Base-by-base conservation (phyloP, 2,329 filamentous ascomycete species). In the Neopestalotiopsis sp. region DNA sequence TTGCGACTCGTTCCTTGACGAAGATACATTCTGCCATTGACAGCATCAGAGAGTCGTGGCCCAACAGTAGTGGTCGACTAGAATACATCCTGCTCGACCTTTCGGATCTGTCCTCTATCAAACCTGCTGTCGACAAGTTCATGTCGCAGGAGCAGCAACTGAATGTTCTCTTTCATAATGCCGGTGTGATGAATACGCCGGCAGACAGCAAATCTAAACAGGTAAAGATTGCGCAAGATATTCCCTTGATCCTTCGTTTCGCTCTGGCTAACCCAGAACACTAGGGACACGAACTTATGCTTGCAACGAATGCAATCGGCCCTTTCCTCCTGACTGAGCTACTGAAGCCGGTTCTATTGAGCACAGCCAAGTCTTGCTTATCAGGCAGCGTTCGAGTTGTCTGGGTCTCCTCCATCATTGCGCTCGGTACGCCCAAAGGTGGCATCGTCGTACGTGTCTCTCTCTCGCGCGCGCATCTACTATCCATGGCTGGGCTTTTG, bases 1-100 rank as follows among this genome's bases (percentile, higher is more conserved):
- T 62, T 7, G 45, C 45, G 17, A 56, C 65, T 5, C 65, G 65
- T 6, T 61, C 56, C 12, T 30, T 61, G 56, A 57, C 61, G 20
- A 67, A 67, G 58, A 67, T 38, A 34, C n/a, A 32, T 3, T n/a
- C 13, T 12, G 66, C 66, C 12, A 61, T 67, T 10, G 38, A 28
- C n/a, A 17, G 6, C 38, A 67, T 62, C 13, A 61, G 42, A 56
- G 30, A 14, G 32, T 34, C 66, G 10, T 30, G 14, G 12, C 66
- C 66, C 12, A 24, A 42, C n/a, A 62, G 56, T 20, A 38, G 14
- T 40, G 66, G 66, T 17, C 17, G 34, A 38, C 40, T 62, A 7
- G 24, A 49, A 12, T 32, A 10, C n/a, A 32, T 67, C 12, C 0
- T 80, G 0, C 70, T 75, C 9, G 75, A 77, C 45, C 70, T 78